These are phyloP conservation scores for Graphilbum fragrans DNA, from an alignment of 2,329 filamentous ascomycete species.

Conservation along the genomic window DNA sequence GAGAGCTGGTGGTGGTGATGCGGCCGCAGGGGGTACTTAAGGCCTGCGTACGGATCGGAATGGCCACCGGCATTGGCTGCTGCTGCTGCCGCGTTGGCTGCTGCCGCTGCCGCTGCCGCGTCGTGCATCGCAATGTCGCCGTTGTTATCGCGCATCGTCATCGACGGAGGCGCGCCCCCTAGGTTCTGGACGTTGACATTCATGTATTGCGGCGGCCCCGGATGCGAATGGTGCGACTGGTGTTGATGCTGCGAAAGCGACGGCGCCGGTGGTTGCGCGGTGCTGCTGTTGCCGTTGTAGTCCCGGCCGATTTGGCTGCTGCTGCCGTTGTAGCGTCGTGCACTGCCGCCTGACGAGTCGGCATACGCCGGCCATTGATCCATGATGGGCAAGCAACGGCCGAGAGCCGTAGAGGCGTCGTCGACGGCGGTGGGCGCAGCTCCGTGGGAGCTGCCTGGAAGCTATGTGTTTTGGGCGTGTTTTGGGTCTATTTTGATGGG, in stretches of 20 bases:
- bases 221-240: constrained; percentile 16
- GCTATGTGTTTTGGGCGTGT: background rate
- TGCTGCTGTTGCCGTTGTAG: constrained; percentile 9
- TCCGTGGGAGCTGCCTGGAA: background rate
- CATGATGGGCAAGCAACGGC: constrained; percentile 22
- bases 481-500: background rate
- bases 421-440: background rate
- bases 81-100: background rate
- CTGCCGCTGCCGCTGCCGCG: constrained; percentile 21
- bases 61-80: constrained; percentile 2
- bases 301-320: constrained; percentile 20
- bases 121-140: constrained; percentile 82
- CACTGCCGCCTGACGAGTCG: constrained; percentile 48
- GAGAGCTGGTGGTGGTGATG: constrained; percentile 64
- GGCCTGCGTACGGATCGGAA: constrained; percentile 68
- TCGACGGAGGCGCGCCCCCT: constrained; percentile 30
- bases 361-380: constrained; percentile 58
- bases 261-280: constrained; percentile 12
- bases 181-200: constrained; percentile 23
- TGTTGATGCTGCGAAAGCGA: constrained; percentile 14
- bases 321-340: constrained; percentile 47
- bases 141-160: constrained; percentile 57
- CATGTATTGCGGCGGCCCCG: constrained; percentile 1
- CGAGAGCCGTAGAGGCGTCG: background rate
- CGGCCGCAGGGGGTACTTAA: constrained; percentile 75